Evolutionary conservation across 306 rosid species (phyloP).

Genomic region (Canavalia gladiata): DNA sequence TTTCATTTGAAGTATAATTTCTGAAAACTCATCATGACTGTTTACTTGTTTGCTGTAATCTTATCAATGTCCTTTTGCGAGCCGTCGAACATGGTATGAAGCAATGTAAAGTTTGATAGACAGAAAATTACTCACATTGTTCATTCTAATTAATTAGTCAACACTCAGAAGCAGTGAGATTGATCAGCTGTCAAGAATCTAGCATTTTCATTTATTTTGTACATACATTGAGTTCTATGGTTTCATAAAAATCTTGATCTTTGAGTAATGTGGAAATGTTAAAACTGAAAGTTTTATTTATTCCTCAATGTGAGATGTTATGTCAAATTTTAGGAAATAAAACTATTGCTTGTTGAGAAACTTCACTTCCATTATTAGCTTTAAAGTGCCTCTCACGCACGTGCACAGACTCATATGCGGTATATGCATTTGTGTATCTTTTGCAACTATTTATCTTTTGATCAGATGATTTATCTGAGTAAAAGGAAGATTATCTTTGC

Average conservation of each 20-base stretch:
- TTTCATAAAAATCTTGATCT: slow-evolving; percentile 3
- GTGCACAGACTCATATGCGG: not conserved
- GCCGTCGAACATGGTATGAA: not conserved
- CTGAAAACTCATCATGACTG: not conserved
- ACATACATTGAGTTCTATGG: not conserved
- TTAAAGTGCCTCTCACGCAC: not conserved
- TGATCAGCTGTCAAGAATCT: slow-evolving; percentile 9
- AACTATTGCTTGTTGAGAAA: slow-evolving; percentile 12
- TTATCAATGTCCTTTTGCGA: not conserved
- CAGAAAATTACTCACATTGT: slow-evolving; percentile 9
- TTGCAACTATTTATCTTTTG: slow-evolving; percentile 19
- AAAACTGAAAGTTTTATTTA: slow-evolving; percentile 1
- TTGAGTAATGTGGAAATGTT: slow-evolving; percentile 1
- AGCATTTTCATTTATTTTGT: not conserved
- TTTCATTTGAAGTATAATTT: not conserved
- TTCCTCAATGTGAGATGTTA: not conserved
- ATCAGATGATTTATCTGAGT: slow-evolving; percentile 1
- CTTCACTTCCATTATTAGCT: slow-evolving; percentile 21
- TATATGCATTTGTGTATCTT: slow-evolving; percentile 37
- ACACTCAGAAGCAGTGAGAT: slow-evolving; percentile 5
- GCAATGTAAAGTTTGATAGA: slow-evolving; percentile 3
- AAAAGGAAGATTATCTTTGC: slow-evolving; percentile 6
- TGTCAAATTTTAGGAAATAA: slow-evolving; percentile 28
- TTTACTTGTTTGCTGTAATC: slow-evolving; percentile 1
- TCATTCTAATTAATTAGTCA: slow-evolving; percentile 16